Evolutionary conservation across 495 filamentous ascomycete species (phyloP), one percentile per base, ranked within the genome.

Genomic region (Penicillium cataractarum): DNA sequence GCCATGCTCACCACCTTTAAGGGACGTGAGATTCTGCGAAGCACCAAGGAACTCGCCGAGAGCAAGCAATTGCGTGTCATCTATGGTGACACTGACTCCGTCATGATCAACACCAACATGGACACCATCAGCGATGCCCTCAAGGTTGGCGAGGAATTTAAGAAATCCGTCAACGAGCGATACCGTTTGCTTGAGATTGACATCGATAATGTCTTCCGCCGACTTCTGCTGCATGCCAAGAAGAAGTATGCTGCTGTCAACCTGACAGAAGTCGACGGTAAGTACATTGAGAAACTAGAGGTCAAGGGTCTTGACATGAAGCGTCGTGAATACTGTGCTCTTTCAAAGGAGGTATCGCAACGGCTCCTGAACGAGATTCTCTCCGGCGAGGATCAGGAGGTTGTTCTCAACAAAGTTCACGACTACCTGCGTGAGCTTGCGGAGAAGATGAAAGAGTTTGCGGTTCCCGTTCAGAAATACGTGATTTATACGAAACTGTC

Each of bases 181-280:
- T 98, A 98, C 75, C 89, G 82, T 66, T 84, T 95, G 13, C 80
- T 99, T 17, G 95, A 99, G 70, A 99, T 99, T 65, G 95, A 99
- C 69, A 97, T 99, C 57, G 95, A 99, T 74, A 98, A 98, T 65
- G 85, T 97, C 63, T 99, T 99, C 84, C 88, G 94, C 61, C 87
- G 95, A 51, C 87, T 99, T 50, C 79, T 99, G 32, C 81, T 99
- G 37, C 95, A 97, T 74, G 94, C 96, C 40, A 99, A 99, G 83
- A 99, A 99, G 84, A 99, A 99, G 82, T 99, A 99, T 73, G 95
- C 95, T 15, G 95, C 95, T 42, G 90, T 98, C 76, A 98, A 97
- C 73, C 86, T 97, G 73, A 86, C 93, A 19, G 90, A 97, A 70
- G 78, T 90, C 21, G 89, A 94, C 67, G 95, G 94, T 66, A 96